Percentiles rank a stretch among this genome's conserved stretches.
These are phyloP conservation scores for Ceratopteris richardii DNA, from an alignment of 75 land plant genomes.

Conservation along the genomic window DNA sequence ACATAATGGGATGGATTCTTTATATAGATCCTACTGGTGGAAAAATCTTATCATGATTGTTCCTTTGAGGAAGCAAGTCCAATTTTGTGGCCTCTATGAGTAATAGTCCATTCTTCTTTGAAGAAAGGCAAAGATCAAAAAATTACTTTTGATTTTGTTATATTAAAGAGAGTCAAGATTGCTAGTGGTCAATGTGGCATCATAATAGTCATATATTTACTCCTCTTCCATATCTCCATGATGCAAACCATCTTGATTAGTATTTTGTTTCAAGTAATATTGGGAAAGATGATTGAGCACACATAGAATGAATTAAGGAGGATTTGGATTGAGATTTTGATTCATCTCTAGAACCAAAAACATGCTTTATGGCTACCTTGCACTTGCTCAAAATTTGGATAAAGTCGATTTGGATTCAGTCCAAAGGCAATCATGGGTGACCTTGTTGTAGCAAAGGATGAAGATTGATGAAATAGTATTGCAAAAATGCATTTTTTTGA, in stretches of 20 bases:
- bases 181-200: constrained; percentile 20
- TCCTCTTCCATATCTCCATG: constrained; percentile 36
- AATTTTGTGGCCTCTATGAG: constrained; percentile 64
- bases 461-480: no score
- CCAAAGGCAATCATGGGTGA: constrained; percentile 33
- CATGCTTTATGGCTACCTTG: constrained; percentile 41
- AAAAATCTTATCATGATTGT: constrained; percentile 43
- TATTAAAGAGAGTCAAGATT: constrained; percentile 17
- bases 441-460: not conserved
- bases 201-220: constrained; percentile 29
- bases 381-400: constrained; percentile 34
- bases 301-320: constrained; percentile 9
- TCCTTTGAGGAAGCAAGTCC: constrained; percentile 40
- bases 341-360: constrained; percentile 33
- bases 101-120: constrained; percentile 50
- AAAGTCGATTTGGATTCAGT: constrained; percentile 33
- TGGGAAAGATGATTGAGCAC: constrained; percentile 41
- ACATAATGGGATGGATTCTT: constrained; percentile 64
- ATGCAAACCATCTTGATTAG: constrained; percentile 40
- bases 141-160: constrained; percentile 17
- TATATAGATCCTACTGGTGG: constrained; percentile 42
- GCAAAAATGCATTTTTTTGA: no score
- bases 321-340: constrained; percentile 40
- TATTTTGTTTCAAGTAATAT: constrained; percentile 30
- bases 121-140: constrained; percentile 10